Evolutionary conservation across 2,329 filamentous ascomycete genomes (phyloP).

Genomic region (Lachnellula arida): DNA sequence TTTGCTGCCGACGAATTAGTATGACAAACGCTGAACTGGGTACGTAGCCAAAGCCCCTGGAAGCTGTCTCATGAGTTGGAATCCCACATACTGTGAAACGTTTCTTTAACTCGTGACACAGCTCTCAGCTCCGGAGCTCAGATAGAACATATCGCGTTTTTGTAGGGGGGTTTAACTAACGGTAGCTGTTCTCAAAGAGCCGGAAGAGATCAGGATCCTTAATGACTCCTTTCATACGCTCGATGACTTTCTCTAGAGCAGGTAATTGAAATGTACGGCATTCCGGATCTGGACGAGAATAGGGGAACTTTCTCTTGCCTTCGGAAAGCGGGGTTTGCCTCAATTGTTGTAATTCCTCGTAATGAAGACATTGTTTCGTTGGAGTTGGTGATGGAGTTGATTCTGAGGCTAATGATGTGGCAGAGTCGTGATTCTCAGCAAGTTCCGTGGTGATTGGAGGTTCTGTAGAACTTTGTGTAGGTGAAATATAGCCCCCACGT

Average conservation of each 20-base stretch:
- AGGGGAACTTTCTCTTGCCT: slow-evolving; percentile 71
- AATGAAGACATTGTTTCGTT: slow-evolving; percentile 16
- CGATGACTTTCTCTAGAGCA: slow-evolving; percentile 70
- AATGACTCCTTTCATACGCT: slow-evolving; percentile 63
- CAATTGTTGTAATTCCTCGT: slow-evolving; percentile 18
- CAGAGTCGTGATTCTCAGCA: neutral
- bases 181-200: slow-evolving; percentile 68
- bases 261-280: slow-evolving; percentile 79
- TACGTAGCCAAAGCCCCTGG: no score
- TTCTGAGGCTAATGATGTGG: neutral
- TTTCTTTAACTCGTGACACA: no score
- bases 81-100: no score
- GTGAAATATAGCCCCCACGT: no score
- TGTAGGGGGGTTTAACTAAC: no score
- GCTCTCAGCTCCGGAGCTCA: no score
- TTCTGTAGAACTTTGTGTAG: no score
- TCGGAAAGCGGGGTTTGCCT: slow-evolving; percentile 23
- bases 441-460: no score
- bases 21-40: no score
- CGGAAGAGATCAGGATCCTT: slow-evolving; percentile 70
- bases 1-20: slow-evolving; percentile 41
- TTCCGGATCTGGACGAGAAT: slow-evolving; percentile 66
- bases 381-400: neutral
- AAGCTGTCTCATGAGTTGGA: no score
- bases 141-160: no score